A percentile compares a stretch with the other conserved stretches of the same genome.
phyloP scores from a whole-genome alignment of 768 basidiomycete species.

The Daedaleopsis sinensis region DNA sequence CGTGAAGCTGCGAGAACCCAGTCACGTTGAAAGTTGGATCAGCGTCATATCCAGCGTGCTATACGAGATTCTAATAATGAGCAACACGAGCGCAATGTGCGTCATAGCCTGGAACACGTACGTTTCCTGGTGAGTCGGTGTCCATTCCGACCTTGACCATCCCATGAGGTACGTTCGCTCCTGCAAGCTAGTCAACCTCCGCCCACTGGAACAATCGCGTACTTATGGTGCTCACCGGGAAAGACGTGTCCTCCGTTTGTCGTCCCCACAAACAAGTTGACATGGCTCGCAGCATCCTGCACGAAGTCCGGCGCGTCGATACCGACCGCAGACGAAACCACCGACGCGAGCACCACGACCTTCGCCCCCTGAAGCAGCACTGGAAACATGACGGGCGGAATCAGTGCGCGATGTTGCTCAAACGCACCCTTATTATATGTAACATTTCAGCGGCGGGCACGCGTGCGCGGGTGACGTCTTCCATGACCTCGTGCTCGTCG shows the following conservation, averaged over 20 bases:
- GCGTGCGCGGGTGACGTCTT: background rate
- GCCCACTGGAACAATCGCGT: no score
- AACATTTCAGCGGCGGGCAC: background rate
- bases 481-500: background rate
- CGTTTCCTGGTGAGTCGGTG: constrained; percentile 48
- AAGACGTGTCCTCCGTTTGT: constrained; percentile 67
- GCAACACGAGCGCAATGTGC: constrained; percentile 28
- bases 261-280: constrained; percentile 66
- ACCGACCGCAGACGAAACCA: background rate
- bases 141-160: constrained; percentile 73
- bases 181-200: constrained; percentile 36
- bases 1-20: constrained; percentile 67
- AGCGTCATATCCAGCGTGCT: constrained; percentile 46
- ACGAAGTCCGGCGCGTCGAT: constrained; percentile 9
- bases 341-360: background rate
- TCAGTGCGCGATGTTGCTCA: background rate
- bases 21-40: constrained; percentile 41
- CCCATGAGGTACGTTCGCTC: constrained; percentile 42
- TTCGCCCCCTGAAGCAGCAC: background rate
- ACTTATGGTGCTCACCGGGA: constrained; percentile 44
- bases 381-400: background rate
- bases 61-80: constrained; percentile 10
- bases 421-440: background rate
- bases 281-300: constrained; percentile 34
- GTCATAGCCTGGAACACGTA: constrained; percentile 32